Conservation (phyloP, 352 stramenopile species). For the Chrysophaeum taylorii region DNA sequence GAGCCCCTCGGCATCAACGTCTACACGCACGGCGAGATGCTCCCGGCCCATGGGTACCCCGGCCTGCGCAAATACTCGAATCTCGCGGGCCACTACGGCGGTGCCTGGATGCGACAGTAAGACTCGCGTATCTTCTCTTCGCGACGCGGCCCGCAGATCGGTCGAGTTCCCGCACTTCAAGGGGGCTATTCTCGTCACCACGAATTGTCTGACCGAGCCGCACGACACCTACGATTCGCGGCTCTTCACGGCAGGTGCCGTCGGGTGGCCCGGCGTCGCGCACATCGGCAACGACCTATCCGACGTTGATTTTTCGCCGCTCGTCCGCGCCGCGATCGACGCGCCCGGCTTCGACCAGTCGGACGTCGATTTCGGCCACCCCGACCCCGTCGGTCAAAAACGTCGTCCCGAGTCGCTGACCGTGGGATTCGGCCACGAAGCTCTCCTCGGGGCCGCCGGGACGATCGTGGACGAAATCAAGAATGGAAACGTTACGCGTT, state of each 20-base stretch:
- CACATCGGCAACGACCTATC: constrained; percentile 43
- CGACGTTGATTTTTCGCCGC: constrained; percentile 44
- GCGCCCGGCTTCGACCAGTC: no score
- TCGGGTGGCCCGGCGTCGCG: constrained; percentile 44
- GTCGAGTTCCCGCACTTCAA: constrained; percentile 50
- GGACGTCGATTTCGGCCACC: no score
- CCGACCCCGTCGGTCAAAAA: no score
- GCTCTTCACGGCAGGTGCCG: constrained; percentile 52
- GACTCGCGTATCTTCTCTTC: constrained; percentile 15
- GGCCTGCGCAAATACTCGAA: constrained; percentile 53
- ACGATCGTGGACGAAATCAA: constrained; percentile 48
- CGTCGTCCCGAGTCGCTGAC: constrained; percentile 39
- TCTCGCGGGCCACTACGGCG: constrained; percentile 53
- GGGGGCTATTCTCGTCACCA: constrained; percentile 54
- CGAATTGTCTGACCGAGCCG: constrained; percentile 56
- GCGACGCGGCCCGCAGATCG: constrained; percentile 30
- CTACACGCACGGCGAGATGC: constrained; percentile 59
- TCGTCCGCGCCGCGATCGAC: no score
- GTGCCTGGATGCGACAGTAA: constrained; percentile 33
- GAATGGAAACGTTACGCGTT: constrained; percentile 43
- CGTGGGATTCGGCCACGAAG: constrained; percentile 53
- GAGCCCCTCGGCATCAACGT: constrained; percentile 57
- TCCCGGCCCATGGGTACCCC: constrained; percentile 55
- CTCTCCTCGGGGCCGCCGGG: constrained; percentile 45
- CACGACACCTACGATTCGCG: constrained; percentile 48